Evolutionary conservation across 202 grass and related monocot species (phyloP).

Genomic region (Saccharum hybrid): DNA sequence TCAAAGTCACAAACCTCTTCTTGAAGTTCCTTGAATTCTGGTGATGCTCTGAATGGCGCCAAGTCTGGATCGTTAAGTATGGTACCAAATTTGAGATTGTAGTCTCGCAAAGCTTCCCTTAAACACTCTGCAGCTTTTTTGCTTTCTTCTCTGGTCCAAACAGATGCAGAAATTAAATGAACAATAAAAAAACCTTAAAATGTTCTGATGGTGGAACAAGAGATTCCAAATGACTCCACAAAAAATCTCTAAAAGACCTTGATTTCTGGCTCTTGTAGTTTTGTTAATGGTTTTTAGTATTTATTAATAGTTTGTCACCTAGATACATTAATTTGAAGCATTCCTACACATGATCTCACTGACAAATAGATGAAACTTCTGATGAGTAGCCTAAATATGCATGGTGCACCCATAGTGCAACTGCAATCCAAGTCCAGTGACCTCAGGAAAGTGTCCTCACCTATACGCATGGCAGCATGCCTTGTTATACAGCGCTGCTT

Average conservation of each 20-base stretch:
- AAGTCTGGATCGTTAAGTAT: constrained; percentile 94
- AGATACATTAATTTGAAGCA: constrained; percentile 11
- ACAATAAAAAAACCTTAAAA: constrained; percentile 22
- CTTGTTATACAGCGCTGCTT: constrained; percentile 94
- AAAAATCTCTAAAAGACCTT: neutral
- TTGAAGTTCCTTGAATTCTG: constrained; percentile 90
- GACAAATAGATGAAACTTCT: neutral
- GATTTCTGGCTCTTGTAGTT: constrained; percentile 14
- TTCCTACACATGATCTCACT: neutral
- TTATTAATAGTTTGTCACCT: neutral
- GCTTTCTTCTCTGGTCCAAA: constrained; percentile 86
- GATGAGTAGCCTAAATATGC: constrained; percentile 20
- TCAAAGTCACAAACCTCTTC: constrained; percentile 69
- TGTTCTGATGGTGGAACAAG: neutral
- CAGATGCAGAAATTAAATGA: constrained; percentile 38
- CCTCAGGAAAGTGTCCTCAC: constrained; percentile 46
- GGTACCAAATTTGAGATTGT: constrained; percentile 93
- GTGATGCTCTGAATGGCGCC: constrained; percentile 82
- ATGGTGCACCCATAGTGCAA: neutral
- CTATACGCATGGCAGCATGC: constrained; percentile 97
- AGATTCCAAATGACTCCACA: constrained; percentile 16
- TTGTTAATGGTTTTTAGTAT: neutral
- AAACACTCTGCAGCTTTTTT: constrained; percentile 81
- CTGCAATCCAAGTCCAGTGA: constrained; percentile 6
- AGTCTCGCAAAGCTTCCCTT: constrained; percentile 80